Evolutionary conservation across 1,139 yeast genomes (phyloP).

Genomic region (Martiniozyma asiatica): DNA sequence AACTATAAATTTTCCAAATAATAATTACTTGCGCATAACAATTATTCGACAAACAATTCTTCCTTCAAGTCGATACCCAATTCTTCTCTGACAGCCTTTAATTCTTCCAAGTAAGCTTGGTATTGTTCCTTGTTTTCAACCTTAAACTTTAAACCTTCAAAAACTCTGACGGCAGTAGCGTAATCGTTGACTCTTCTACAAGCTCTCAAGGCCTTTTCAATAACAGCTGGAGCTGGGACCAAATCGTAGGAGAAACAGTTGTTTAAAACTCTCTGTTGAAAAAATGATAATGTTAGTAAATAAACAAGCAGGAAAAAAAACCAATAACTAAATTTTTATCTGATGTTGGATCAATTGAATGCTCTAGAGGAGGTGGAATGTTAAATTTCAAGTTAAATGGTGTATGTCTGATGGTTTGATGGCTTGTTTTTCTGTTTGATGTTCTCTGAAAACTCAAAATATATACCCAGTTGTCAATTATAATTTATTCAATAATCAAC

Average conservation of each 20-base stretch:
- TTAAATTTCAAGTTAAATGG: background rate
- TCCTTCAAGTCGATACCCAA: constrained; percentile 92
- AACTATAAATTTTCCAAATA: too few relatives aligned
- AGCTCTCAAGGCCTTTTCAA: constrained; percentile 93
- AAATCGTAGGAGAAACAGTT: constrained; percentile 96
- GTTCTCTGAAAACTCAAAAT: too few relatives aligned
- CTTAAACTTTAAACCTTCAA: constrained; percentile 89
- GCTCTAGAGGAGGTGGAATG: background rate
- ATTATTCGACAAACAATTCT: constrained; percentile 45
- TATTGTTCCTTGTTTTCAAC: constrained; percentile 91
- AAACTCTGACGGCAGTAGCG: constrained; percentile 97
- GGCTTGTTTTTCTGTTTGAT: too few relatives aligned
- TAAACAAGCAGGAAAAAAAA: too few relatives aligned
- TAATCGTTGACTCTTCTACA: constrained; percentile 98
- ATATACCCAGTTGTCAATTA: too few relatives aligned
- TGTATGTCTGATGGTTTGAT: too few relatives aligned
- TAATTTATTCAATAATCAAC: too few relatives aligned
- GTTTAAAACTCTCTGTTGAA: constrained; percentile 57
- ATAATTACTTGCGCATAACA: too few relatives aligned
- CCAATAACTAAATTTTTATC: background rate
- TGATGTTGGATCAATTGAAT: background rate
- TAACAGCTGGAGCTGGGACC: constrained; percentile 94
- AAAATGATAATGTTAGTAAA: constrained; percentile 11
- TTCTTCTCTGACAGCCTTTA: constrained; percentile 83
- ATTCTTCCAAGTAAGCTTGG: constrained; percentile 90